Percentiles rank a stretch among this genome's conserved stretches.
Conservation (phyloP, 192 early-diverging fungal species). For the Lobosporangium transversale region DNA sequence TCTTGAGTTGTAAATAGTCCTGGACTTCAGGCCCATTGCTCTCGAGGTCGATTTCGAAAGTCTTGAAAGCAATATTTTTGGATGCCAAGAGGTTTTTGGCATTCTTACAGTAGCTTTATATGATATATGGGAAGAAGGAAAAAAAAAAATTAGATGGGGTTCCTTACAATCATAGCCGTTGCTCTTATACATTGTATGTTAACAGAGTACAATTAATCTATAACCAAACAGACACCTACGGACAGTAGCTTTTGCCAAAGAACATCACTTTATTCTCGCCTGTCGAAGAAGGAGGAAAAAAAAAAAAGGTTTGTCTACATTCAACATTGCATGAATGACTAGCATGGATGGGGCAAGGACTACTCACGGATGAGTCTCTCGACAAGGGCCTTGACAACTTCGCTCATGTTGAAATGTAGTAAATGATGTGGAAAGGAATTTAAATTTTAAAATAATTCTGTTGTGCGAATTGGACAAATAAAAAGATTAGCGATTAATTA, state of each 20-base stretch:
- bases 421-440: background rate
- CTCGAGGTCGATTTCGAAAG: slow-evolving; percentile 60
- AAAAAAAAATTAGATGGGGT: background rate
- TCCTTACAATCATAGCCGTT: background rate
- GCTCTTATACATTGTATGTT: background rate
- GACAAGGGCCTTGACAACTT: slow-evolving; percentile 25
- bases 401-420: slow-evolving; percentile 14
- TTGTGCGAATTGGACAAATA: too few species aligned
- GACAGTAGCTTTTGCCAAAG: slow-evolving; percentile 54
- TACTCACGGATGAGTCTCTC: slow-evolving; percentile 45
- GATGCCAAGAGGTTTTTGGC: slow-evolving; percentile 54
- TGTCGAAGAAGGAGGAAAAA: background rate
- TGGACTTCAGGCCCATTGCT: slow-evolving; percentile 64
- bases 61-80: slow-evolving; percentile 55
- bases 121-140: background rate
- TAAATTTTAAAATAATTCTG: too few species aligned
- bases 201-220: background rate
- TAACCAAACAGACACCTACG: slow-evolving; percentile 17
- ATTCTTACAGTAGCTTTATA: slow-evolving; percentile 34
- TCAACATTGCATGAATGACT: too few species aligned
- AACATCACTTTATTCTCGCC: slow-evolving; percentile 53
- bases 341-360: too few species aligned
- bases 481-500: too few species aligned
- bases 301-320: background rate
- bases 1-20: slow-evolving; percentile 57